Evolutionary conservation across 2,329 filamentous ascomycete species (phyloP), one percentile per base, ranked within the genome.

Genomic region (Epichloe scottii): DNA sequence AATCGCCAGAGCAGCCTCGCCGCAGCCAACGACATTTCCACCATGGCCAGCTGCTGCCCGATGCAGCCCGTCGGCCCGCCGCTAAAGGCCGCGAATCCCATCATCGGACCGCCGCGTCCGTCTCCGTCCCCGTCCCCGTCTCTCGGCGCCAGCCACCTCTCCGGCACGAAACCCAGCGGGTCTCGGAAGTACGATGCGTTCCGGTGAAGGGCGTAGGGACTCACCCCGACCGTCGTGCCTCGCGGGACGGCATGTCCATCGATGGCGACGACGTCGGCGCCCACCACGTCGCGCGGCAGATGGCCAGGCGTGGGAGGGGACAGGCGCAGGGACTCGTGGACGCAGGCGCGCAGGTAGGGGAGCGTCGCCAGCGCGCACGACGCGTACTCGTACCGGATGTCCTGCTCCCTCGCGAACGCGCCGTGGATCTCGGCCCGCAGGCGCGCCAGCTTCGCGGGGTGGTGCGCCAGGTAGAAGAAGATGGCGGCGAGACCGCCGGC

Each of bases 241-340:
- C n/a, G 4, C 10, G 42, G 42, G 21, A 45, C 21, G 26, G 14
- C 42, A 45, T 33, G 42, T 7, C 23, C 42, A 11, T 33, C 42
- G n/a, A 45, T 15, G 2, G 21, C 21, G 8, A 21, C 19, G 19
- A 17, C 43, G 6, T 23, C 26, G 14, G 21, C 39, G 6, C 12
- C 17, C 4, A 26, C 23, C 11, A 59, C 52, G 3, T 58, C 53
- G 19, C 58, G 54, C 14, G 54, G 50, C 17, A 60, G 51, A 21
- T 57, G 54, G 0, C 51, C 51, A 2, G 57, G 53, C 1, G 57
- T 48, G 0, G 60, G 59, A 0, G 60, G 61, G 1, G 54, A 58
- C 41, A 62, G 46, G 1, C 61, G 56, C 3, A 63, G 46, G 0
- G 51, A 54, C 30, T 63, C 61, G 2, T 61, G 49, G 12, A 63